Conservation (phyloP, 805 yeast species). For the Ogataea degrootiae region DNA sequence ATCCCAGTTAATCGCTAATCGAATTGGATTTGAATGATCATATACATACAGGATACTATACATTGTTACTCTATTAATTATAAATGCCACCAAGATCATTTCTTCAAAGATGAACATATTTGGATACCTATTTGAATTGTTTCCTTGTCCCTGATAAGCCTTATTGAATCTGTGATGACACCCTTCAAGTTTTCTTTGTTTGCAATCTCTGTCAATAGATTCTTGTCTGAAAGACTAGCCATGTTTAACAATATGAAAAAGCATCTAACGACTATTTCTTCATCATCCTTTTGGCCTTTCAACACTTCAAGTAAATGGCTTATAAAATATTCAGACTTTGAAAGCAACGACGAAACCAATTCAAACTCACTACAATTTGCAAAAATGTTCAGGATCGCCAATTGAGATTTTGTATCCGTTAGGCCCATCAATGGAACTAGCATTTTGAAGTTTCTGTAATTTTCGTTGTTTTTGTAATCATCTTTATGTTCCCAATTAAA, state of each 20-base stretch:
- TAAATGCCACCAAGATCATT: not conserved
- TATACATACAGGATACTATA: too few relatives aligned
- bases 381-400: constrained; percentile 28
- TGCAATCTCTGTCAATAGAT: constrained; percentile 1
- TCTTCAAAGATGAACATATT: not conserved
- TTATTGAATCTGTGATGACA: constrained; percentile 1
- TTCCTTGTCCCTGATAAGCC: constrained; percentile 5
- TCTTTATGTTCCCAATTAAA: constrained; percentile 45
- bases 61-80: too few relatives aligned
- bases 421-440: constrained; percentile 37
- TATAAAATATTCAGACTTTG: constrained; percentile 17
- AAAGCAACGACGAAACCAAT: constrained; percentile 19
- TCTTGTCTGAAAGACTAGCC: constrained; percentile 2
- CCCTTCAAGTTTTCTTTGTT: constrained; percentile 3
- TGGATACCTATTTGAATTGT: constrained; percentile 8
- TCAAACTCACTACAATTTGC: constrained; percentile 27
- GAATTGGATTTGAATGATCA: too few relatives aligned
- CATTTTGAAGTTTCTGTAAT: constrained; percentile 36
- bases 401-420: constrained; percentile 37
- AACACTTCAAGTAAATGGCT: constrained; percentile 12
- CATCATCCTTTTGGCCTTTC: constrained; percentile 11
- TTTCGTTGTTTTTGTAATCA: constrained; percentile 14
- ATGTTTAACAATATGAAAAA: constrained; percentile 19
- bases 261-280: constrained; percentile 20
- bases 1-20: too few relatives aligned